Evolutionary conservation across 2,329 filamentous ascomycete species (phyloP), one percentile per base, ranked within the genome.

Genomic region (Calonectria montana): DNA sequence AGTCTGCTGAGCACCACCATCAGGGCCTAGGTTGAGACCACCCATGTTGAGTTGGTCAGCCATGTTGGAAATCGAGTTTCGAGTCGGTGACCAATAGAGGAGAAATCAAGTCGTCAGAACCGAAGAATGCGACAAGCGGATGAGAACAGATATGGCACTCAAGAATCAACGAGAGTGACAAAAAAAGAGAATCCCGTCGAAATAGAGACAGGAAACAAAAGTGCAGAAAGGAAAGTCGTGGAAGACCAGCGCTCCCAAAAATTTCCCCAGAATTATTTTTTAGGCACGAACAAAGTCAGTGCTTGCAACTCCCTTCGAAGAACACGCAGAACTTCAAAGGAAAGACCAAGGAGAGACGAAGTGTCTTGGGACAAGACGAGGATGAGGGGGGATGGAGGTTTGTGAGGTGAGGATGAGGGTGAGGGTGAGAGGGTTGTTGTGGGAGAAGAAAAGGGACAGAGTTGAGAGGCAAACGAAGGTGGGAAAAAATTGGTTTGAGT

Each of bases 41-140:
- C 89, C 90, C 90, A 96, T 95, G 88, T 95, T 94, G 80, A 97
- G 90, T 88, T 96, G 92, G 81, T 94, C 93, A 84, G 93, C 93
- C 93, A 95, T 95, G 82, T 85, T 92, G 86, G 80, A 80, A 77
- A 75, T 78, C 68, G 70, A 66, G 62, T 59, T 57, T 78, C 73
- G 72, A 74, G 68, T 74, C 65, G 69, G 53, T 73, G 66, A 71
- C 73, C 66, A 47, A 47, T 47, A 73, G 70, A 75, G 50, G 68
- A 59, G 74, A 68, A 69, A 69, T 71, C 65, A 69, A 53, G 72
- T 72, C 75, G 74, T 74, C 65, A 73, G 74, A 78, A 73, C 69
- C 65, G 74, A 75, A 62, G 59, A 65, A 62, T 67, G 55, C n/a
- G 62, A 71, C 43, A 50, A 35, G 73, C 74, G 39, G 73, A 73